phyloP scores from a whole-genome alignment of 805 yeast genomes.

The Starmerella bombicola region DNA sequence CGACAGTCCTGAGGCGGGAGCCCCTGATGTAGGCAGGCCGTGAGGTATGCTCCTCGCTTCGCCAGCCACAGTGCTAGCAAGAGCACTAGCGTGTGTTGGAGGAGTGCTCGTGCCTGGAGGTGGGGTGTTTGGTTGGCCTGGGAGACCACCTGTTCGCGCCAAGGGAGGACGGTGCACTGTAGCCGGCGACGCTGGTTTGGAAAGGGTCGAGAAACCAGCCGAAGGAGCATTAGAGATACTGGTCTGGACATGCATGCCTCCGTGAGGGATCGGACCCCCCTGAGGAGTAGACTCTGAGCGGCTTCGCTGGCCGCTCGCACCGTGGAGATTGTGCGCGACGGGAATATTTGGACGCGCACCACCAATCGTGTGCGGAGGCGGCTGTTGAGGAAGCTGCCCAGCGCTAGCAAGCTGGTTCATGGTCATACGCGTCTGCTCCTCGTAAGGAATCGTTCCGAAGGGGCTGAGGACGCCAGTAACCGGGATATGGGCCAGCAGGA shows the following conservation, averaged over 20 bases:
- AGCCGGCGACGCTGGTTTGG: neutral
- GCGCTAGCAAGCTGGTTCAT: constrained; percentile 18
- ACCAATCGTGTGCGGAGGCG: constrained; percentile 16
- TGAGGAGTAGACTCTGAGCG: constrained; percentile 1
- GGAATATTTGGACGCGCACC: constrained; percentile 16
- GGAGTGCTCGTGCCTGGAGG: too few relatives aligned
- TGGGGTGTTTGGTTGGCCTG: too few relatives aligned
- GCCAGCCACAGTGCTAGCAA: too few relatives aligned
- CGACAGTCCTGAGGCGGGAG: too few relatives aligned
- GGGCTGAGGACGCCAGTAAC: constrained; percentile 20
- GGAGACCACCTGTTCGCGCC: too few relatives aligned
- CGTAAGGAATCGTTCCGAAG: constrained; percentile 18
- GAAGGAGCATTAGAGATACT: too few relatives aligned
- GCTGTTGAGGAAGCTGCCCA: constrained; percentile 16
- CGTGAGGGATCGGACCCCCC: too few relatives aligned
- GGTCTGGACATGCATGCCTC: too few relatives aligned
- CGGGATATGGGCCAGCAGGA: constrained; percentile 21
- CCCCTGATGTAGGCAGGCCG: too few relatives aligned
- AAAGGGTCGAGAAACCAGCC: neutral
- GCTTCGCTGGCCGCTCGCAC: constrained; percentile 3
- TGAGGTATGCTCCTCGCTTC: too few relatives aligned
- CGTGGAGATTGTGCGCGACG: constrained; percentile 17
- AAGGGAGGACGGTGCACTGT: neutral
- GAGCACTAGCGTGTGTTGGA: too few relatives aligned
- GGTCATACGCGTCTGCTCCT: constrained; percentile 21